A percentile compares a stretch with the other conserved stretches of the same genome.
Evolutionary conservation across 2,329 filamentous ascomycete genomes (phyloP).

Genomic region (Epichloe amarillans): DNA sequence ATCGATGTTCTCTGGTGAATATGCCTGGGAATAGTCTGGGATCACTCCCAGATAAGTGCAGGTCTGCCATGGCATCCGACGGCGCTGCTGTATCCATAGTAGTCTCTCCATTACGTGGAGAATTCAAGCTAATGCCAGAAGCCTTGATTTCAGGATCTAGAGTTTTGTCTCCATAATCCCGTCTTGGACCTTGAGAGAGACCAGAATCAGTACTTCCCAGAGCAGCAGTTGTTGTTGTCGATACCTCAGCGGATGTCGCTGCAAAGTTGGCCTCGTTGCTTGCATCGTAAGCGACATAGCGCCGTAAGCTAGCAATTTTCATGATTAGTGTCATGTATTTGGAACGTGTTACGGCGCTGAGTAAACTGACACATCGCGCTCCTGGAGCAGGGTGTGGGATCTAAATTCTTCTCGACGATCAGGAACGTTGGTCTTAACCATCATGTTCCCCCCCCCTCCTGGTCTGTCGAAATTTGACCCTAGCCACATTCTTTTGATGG

Average conservation of each 20-base stretch:
- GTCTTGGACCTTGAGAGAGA: neutral
- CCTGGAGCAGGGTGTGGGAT: slow-evolving; percentile 72
- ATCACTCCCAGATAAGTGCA: slow-evolving; percentile 44
- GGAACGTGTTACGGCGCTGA: slow-evolving; percentile 1
- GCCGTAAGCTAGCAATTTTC: slow-evolving; percentile 22
- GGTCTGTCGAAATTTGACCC: slow-evolving; percentile 65
- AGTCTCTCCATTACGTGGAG: neutral
- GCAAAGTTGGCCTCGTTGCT: slow-evolving; percentile 10
- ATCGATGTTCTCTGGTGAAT: slow-evolving; percentile 36
- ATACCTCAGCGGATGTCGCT: neutral
- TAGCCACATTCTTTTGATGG: slow-evolving; percentile 84
- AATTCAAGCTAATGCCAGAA: neutral
- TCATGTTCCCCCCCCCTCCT: slow-evolving; percentile 72
- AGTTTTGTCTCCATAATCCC: neutral
- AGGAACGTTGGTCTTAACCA: slow-evolving; percentile 93
- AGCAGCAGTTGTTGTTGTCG: neutral
- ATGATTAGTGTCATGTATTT: neutral
- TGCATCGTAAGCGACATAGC: slow-evolving; percentile 26
- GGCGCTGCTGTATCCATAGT: slow-evolving; percentile 24
- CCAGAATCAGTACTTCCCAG: neutral
- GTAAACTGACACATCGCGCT: slow-evolving; percentile 63
- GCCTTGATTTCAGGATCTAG: neutral
- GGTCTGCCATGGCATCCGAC: slow-evolving; percentile 26
- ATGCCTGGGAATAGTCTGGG: slow-evolving; percentile 62
- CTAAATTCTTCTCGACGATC: slow-evolving; percentile 84